Percentiles rank a stretch among this genome's conserved stretches.
phyloP scores from a whole-genome alignment of 176 grass and related monocot species.

The Raddia distichophylla region DNA sequence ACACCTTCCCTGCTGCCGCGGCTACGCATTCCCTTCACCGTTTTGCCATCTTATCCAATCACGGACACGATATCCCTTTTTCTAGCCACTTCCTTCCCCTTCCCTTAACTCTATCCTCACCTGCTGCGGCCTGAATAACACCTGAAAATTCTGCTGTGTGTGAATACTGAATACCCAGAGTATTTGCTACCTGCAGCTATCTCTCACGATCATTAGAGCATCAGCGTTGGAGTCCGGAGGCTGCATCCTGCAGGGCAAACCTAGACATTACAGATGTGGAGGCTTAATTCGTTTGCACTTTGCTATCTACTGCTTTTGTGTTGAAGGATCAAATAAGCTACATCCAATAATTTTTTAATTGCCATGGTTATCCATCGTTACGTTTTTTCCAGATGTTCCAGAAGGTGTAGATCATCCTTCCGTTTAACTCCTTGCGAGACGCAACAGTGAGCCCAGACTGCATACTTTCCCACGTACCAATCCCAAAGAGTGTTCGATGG shows the following conservation, averaged over 20 bases:
- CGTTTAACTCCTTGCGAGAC: too few species aligned
- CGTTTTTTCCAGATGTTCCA: too few species aligned
- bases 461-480: too few species aligned
- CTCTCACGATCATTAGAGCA: not conserved
- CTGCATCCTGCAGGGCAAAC: not conserved
- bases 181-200: not conserved
- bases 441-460: too few species aligned
- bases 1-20: not conserved
- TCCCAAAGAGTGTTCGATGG: too few species aligned
- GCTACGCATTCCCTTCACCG: not conserved
- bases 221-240: not conserved
- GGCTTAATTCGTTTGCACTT: too few species aligned
- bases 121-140: not conserved
- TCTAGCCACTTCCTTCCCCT: not conserved
- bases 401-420: too few species aligned
- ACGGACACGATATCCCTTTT: not conserved
- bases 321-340: not conserved
- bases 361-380: too few species aligned
- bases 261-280: not conserved
- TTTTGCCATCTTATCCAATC: not conserved
- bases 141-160: not conserved
- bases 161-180: not conserved
- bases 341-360: not conserved
- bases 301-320: not conserved
- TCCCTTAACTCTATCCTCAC: not conserved